A percentile compares a stretch with the other conserved stretches of the same genome.
phyloP scores from a whole-genome alignment of 495 filamentous ascomycete species.

The Lophiostoma macrostomum region DNA sequence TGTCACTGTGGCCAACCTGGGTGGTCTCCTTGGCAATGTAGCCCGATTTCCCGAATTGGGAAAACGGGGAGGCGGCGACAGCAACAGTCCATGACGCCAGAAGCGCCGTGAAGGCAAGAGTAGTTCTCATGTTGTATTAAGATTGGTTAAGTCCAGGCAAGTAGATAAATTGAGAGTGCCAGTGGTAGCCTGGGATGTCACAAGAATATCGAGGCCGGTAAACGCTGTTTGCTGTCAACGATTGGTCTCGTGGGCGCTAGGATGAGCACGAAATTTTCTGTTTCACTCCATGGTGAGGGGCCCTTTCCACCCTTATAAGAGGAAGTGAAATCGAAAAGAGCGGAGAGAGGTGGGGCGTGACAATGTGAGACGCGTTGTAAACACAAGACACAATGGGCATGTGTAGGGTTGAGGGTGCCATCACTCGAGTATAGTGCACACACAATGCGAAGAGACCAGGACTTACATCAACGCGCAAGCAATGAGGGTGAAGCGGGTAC shows the following conservation, averaged over 20 bases:
- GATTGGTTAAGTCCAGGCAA: background rate
- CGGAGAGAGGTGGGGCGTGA: background rate
- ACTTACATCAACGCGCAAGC: constrained; percentile 33
- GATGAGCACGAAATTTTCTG: background rate
- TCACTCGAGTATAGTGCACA: constrained; percentile 3
- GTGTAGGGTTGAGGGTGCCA: constrained; percentile 6
- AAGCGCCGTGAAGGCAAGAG: constrained; percentile 17
- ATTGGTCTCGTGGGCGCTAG: background rate
- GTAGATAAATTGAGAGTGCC: constrained; percentile 5
- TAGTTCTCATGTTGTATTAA: constrained; percentile 27
- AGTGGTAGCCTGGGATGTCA: constrained; percentile 11
- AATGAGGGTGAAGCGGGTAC: constrained; percentile 11
- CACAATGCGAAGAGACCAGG: constrained; percentile 21
- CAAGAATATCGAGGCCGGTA: constrained; percentile 6
- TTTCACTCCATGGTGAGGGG: background rate
- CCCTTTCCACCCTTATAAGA: background rate
- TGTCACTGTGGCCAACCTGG: constrained; percentile 1
- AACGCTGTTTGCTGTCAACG: constrained; percentile 22
- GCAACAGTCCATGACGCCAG: constrained; percentile 16
- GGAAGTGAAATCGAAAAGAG: background rate
- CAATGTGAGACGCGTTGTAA: background rate
- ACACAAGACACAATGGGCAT: background rate
- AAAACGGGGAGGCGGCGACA: too few relatives aligned
- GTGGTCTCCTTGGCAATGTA: constrained; percentile 11
- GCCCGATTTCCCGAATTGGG: too few relatives aligned